phyloP scores from a whole-genome alignment of 768 basidiomycete genomes.

The Boletus insuetus region DNA sequence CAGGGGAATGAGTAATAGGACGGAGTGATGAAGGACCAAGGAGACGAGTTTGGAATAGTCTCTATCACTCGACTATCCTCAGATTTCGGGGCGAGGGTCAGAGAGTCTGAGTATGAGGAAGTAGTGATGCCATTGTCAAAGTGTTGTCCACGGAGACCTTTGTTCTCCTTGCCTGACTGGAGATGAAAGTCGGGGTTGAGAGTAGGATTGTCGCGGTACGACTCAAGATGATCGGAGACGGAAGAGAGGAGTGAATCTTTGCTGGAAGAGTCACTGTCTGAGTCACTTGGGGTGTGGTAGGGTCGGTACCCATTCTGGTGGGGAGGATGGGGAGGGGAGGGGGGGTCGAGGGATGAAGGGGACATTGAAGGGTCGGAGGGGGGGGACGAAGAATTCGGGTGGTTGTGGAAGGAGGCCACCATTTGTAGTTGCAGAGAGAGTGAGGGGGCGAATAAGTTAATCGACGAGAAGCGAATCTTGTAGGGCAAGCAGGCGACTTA shows the following conservation, averaged over 20 bases:
- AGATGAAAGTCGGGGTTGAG: not conserved
- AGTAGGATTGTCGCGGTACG: constrained; percentile 8
- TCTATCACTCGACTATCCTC: constrained; percentile 1
- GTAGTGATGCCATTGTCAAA: constrained; percentile 20
- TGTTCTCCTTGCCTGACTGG: constrained; percentile 15
- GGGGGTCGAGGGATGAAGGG: not conserved
- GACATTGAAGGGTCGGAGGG: not conserved
- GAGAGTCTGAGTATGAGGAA: constrained; percentile 1
- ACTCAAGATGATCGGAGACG: not conserved
- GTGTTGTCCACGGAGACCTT: constrained; percentile 16
- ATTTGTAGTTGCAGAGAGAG: constrained; percentile 12
- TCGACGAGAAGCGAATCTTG: not conserved
- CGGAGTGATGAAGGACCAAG: not conserved
- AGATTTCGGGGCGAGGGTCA: constrained; percentile 1
- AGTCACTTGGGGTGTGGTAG: constrained; percentile 10
- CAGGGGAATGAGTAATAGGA: constrained; percentile 16
- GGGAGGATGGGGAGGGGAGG: not conserved
- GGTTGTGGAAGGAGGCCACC: not conserved
- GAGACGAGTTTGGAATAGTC: not conserved
- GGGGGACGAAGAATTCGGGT: not conserved
- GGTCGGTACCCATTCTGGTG: not conserved
- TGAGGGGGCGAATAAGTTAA: constrained; percentile 1
- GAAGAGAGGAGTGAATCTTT: constrained; percentile 2
- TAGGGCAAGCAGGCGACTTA: too few species aligned
- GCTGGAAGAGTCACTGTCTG: constrained; percentile 10